These are phyloP conservation scores for Fusarium sp. DNA, from an alignment of 2,329 filamentous ascomycete genomes.

Conservation along the genomic window DNA sequence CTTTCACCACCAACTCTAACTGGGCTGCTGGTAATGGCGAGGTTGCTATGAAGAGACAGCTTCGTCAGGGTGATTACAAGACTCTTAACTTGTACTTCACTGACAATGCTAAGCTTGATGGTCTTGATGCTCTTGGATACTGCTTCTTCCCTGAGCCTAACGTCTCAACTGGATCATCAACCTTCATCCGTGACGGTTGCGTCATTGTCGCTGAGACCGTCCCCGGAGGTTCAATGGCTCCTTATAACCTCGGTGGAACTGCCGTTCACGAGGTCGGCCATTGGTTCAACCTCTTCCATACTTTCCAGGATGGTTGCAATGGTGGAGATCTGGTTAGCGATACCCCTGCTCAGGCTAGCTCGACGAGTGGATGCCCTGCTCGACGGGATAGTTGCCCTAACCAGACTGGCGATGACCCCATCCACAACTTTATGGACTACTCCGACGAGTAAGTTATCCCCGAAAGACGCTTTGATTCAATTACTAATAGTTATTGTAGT, in stretches of 20 bases:
- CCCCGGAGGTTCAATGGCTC: slow-evolving; percentile 47
- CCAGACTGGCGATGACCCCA: slow-evolving; percentile 44
- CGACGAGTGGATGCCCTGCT: slow-evolving; percentile 47
- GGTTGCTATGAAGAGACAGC: slow-evolving; percentile 54
- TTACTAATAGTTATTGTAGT: background rate
- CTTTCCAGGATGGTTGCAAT: slow-evolving; percentile 49
- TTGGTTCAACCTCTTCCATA: slow-evolving; percentile 54
- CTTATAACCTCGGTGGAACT: slow-evolving; percentile 45
- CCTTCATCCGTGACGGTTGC: slow-evolving; percentile 52
- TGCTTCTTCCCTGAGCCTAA: slow-evolving; percentile 53
- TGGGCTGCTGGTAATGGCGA: slow-evolving; percentile 55
- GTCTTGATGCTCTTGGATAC: slow-evolving; percentile 47
- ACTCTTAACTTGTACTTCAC: slow-evolving; percentile 49
- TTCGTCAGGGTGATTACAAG: slow-evolving; percentile 55
- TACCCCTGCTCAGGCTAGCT: slow-evolving; percentile 49
- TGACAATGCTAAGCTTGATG: slow-evolving; percentile 22
- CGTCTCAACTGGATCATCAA: slow-evolving; percentile 6
- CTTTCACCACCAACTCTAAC: slow-evolving; percentile 55
- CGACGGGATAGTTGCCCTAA: slow-evolving; percentile 47
- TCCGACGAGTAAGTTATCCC: slow-evolving; percentile 49
- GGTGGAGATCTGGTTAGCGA: slow-evolving; percentile 52
- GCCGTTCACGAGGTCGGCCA: slow-evolving; percentile 50
- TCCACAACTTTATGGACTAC: slow-evolving; percentile 52
- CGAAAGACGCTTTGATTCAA: fast-evolving
- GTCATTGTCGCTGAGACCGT: slow-evolving; percentile 48